Conservation (phyloP, 1,139 yeast genomes). For the Pichia norvegensis region DNA sequence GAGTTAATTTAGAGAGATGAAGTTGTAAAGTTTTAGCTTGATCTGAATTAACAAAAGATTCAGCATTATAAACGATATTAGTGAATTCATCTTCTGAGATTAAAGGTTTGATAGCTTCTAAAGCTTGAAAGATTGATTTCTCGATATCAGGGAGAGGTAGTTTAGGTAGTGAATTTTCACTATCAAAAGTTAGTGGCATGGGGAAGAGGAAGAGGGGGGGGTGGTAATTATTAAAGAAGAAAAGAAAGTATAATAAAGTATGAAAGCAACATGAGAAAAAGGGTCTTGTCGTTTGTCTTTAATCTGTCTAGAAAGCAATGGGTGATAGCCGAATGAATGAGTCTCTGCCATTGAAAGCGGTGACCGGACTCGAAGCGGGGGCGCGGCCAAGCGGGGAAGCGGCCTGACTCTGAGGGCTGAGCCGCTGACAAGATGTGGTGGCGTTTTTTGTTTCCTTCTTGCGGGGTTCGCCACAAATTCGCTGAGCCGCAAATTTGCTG, state of each 20-base stretch:
- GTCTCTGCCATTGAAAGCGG: neutral
- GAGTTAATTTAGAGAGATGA: constrained; percentile 41
- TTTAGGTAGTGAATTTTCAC: constrained; percentile 34
- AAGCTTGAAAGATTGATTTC: constrained; percentile 40
- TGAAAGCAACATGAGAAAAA: too few relatives aligned
- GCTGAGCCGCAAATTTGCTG: neutral
- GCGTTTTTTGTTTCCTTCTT: too few relatives aligned
- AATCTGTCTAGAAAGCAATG: too few relatives aligned
- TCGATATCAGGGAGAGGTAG: constrained; percentile 50
- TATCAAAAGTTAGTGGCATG: constrained; percentile 18
- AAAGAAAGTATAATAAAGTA: neutral
- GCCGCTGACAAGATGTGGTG: too few relatives aligned
- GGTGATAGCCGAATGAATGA: neutral
- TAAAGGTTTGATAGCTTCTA: constrained; percentile 45
- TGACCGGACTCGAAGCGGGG: neutral
- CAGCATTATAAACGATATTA: constrained; percentile 35
- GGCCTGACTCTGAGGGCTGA: too few relatives aligned
- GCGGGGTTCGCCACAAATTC: too few relatives aligned
- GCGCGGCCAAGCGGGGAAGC: neutral
- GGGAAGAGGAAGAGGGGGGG: neutral
- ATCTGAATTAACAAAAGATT: constrained; percentile 37
- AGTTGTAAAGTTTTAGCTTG: constrained; percentile 42
- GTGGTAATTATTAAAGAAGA: neutral
- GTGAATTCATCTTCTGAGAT: constrained; percentile 37
- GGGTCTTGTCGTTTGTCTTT: too few relatives aligned